phyloP scores from a whole-genome alignment of 331 rosid species.

The Acacia pycnantha region DNA sequence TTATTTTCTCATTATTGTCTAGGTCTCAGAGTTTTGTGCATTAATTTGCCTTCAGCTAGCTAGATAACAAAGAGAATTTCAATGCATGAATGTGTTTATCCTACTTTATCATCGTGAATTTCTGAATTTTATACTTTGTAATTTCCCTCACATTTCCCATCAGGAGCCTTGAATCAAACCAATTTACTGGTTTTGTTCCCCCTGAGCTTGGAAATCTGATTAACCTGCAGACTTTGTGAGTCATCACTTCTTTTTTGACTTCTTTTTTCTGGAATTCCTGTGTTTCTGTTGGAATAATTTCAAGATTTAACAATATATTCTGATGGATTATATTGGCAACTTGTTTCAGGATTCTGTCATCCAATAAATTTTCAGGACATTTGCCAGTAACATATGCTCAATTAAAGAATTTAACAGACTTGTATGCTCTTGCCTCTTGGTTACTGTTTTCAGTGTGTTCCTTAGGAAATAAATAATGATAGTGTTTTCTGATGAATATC shows the following conservation, averaged over 20 bases:
- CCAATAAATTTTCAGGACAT: slow-evolving; percentile 72
- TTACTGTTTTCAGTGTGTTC: neutral
- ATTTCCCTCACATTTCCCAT: neutral
- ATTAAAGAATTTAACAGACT: slow-evolving; percentile 55
- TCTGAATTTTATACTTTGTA: slow-evolving; percentile 13
- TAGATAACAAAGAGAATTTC: neutral
- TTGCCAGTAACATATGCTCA: slow-evolving; percentile 56
- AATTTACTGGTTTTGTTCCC: slow-evolving; percentile 61
- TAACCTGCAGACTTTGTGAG: slow-evolving; percentile 66
- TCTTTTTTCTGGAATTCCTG: slow-evolving; percentile 18
- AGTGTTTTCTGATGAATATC: neutral
- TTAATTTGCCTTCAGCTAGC: slow-evolving; percentile 2
- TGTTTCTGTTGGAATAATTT: slow-evolving; percentile 3
- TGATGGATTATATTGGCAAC: slow-evolving; percentile 18
- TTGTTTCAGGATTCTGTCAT: slow-evolving; percentile 63
- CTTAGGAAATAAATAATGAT: neutral
- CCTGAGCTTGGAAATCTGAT: slow-evolving; percentile 61
- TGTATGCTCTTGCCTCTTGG: slow-evolving; percentile 50
- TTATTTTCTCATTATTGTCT: neutral
- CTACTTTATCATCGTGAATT: slow-evolving; percentile 4
- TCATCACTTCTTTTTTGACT: slow-evolving; percentile 16
- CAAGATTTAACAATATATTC: slow-evolving; percentile 16
- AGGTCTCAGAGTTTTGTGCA: slow-evolving; percentile 4
- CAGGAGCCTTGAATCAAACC: slow-evolving; percentile 72
- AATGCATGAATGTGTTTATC: slow-evolving; percentile 5